Evolutionary conservation across 805 yeast genomes (phyloP), one percentile per base, ranked within the genome.

Genomic region (Saturnispora kantuleensis): DNA sequence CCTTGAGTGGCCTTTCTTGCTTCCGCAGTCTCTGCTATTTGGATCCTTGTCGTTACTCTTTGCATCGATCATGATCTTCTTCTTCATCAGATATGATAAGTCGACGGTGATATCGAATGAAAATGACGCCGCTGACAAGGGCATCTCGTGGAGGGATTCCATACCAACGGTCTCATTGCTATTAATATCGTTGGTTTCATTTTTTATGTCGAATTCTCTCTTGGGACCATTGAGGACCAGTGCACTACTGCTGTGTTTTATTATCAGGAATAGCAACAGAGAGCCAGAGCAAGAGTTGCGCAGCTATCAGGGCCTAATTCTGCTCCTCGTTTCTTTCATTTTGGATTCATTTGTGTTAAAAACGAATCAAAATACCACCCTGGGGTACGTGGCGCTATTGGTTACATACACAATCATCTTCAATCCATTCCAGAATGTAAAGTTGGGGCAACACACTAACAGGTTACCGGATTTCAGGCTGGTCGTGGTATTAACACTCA

Each of bases 141-240:
- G 12, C 12, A 26, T n/a, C 16, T 26, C 13, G 11, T 18, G 36
- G 12, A 17, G 33, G 10, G 38, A 31, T 37, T 31, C 33, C 4
- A 15, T 31, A 8, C 32, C 45, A 12, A 42, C 41, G 4, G 16
- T 36, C 11, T n/a, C 44, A 9, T 38, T 39, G 28, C 35, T 47
- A 4, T 28, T 54, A 29, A 11, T 50, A 2, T 52, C 62, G 2
- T 36, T 58, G 35, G 21, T 48, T 9, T 41, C 43, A 11, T 28
- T 58, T 2, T 57, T 55, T 37, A n/a, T 55, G 31, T 54, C 57
- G 1, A 49, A 48, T 38, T 47, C 47, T 10, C 41, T 60, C 4
- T 38, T 63, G 15, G 52, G 57, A 11, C 63, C 64, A n/a, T 39
- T 56, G 30, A 49, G 64, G 35, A 34, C 56, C 35, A 40, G 57